Percentiles rank a stretch among this genome's conserved stretches.
phyloP scores from a whole-genome alignment of 2,329 filamentous ascomycete species.

The Sporothrix globosa region DNA sequence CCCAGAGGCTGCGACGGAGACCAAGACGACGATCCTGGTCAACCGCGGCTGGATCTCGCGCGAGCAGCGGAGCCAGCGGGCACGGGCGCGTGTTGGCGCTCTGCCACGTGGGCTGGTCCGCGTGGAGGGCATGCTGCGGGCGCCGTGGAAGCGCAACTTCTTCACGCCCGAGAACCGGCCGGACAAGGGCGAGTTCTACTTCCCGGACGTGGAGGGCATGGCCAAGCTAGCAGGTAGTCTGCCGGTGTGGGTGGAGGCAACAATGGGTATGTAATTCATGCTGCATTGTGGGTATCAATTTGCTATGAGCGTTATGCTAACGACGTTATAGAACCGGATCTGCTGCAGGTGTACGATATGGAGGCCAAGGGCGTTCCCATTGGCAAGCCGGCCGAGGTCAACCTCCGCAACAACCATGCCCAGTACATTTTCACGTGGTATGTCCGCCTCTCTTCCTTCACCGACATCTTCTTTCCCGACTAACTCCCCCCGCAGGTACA shows the following conservation, averaged over 20 bases:
- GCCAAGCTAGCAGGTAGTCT: conserved; percentile 79
- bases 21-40: conserved; percentile 64
- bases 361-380: conserved; percentile 84
- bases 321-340: conserved; percentile 67
- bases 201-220: conserved; percentile 93
- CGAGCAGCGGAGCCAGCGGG: conserved; percentile 66
- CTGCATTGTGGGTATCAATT: neutral
- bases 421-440: conserved; percentile 99
- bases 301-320: neutral
- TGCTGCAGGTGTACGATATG: conserved; percentile 74
- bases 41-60: conserved; percentile 92
- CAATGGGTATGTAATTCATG: conserved; percentile 68
- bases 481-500: conserved; percentile 66
- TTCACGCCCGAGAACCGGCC: conserved; percentile 92
- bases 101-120: conserved; percentile 72
- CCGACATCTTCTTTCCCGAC: conserved; percentile 17
- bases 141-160: conserved; percentile 97
- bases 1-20: conserved; percentile 37
- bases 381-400: conserved; percentile 84
- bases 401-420: conserved; percentile 91
- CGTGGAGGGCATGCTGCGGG: conserved; percentile 80
- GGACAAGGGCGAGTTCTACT: conserved; percentile 85
- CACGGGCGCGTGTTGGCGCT: conserved; percentile 62
- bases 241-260: conserved; percentile 92
- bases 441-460: conserved; percentile 41